These are phyloP conservation scores for Dryadomyces quercus-mongolicae DNA, from an alignment of 2,329 filamentous ascomycete genomes.

Conservation along the genomic window DNA sequence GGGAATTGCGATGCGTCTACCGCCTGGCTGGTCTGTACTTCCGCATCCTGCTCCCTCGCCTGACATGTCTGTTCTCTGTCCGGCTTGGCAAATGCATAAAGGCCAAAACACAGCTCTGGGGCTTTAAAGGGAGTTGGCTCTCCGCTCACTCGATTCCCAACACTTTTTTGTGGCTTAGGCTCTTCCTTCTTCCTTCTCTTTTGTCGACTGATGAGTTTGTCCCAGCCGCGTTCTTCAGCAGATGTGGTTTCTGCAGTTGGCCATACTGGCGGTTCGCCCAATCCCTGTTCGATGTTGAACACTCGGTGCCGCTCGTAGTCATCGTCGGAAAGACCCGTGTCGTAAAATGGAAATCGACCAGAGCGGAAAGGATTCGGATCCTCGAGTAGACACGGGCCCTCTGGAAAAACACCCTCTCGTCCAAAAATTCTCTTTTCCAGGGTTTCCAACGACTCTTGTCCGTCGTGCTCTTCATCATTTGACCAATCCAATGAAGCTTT, in stretches of 20 bases:
- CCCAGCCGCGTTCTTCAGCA: neutral
- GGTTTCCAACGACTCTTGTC: too few relatives aligned
- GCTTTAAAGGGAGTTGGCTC: neutral
- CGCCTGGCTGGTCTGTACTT: neutral
- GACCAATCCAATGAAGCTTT: neutral
- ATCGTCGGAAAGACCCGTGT: too few relatives aligned
- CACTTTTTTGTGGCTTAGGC: neutral
- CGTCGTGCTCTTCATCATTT: neutral
- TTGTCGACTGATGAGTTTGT: neutral
- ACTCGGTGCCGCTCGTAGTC: too few relatives aligned
- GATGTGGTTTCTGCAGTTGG: too few relatives aligned
- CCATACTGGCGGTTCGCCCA: neutral
- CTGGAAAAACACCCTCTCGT: too few relatives aligned
- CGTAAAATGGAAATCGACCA: too few relatives aligned
- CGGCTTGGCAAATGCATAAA: slow-evolving; percentile 6
- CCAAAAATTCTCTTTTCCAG: neutral
- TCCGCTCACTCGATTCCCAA: neutral
- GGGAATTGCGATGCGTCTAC: slow-evolving; percentile 4
- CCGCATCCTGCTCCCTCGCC: neutral
- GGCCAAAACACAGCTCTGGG: slow-evolving; percentile 2
- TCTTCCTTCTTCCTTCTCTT: slow-evolving; percentile 5
- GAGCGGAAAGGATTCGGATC: too few relatives aligned
- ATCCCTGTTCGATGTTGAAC: neutral
- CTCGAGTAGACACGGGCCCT: too few relatives aligned
- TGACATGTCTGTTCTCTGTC: neutral